Percentiles rank a stretch among this genome's conserved stretches.
Conservation (phyloP, 2,329 filamentous ascomycete genomes). For the Hymenoscyphus repandus region DNA sequence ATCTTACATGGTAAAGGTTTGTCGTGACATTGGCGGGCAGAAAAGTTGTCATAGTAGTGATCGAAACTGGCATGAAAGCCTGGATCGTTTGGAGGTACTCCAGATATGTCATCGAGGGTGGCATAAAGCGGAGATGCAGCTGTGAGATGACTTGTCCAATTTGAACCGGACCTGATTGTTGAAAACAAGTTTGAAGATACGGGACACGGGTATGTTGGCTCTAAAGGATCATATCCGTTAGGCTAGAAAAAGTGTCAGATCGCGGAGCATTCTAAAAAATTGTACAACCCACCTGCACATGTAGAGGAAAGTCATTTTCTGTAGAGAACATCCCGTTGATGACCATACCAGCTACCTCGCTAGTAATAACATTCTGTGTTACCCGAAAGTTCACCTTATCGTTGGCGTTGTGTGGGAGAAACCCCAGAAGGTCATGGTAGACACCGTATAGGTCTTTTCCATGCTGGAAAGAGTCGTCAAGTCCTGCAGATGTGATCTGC, state of each 20-base stretch:
- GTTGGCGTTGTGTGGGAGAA: constrained; percentile 51
- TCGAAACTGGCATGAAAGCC: constrained; percentile 70
- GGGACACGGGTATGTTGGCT: constrained; percentile 66
- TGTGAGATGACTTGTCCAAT: constrained; percentile 62
- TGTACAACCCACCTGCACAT: constrained; percentile 39
- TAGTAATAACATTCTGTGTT: constrained; percentile 78
- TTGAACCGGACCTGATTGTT: constrained; percentile 40
- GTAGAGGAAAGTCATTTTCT: constrained; percentile 39
- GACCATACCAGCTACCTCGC: constrained; percentile 72
- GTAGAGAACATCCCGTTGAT: constrained; percentile 63
- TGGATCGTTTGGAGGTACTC: constrained; percentile 48
- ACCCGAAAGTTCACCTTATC: constrained; percentile 60
- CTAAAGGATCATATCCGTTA: constrained; percentile 61
- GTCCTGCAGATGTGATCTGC: constrained; percentile 67
- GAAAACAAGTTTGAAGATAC: constrained; percentile 40
- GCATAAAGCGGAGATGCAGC: constrained; percentile 49
- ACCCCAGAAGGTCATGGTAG: constrained; percentile 63
- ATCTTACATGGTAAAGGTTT: constrained; percentile 67
- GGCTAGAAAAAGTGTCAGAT: constrained; percentile 28
- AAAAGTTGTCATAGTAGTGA: constrained; percentile 82
- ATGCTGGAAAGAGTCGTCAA: constrained; percentile 71
- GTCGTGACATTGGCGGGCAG: constrained; percentile 69
- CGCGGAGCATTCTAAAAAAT: not conserved
- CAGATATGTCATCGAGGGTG: constrained; percentile 62
- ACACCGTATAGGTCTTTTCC: constrained; percentile 73